Percentiles rank a stretch among this genome's conserved stretches.
Conservation (phyloP, 176 grass and related monocot species). For the Sorghum bicolor region Sorghum_bicolor_NCBIv3 NC_012873.2:62565001-62565500, state of each 20-base stretch:
- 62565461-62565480: not conserved
- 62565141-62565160: not conserved
- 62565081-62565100: constrained; percentile 8
- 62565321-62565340: not conserved
- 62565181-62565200: not conserved
- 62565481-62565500: not conserved
- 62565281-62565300: not conserved
- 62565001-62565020: not conserved
- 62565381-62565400: not conserved
- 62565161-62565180: not conserved
- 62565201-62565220: not conserved
- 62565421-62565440: not conserved
- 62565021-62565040: constrained; percentile 8
- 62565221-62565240: not conserved
- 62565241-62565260: not conserved
- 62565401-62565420: not conserved
- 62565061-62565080: not conserved
- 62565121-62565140: not conserved
- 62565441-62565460: not conserved
- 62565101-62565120: not conserved
- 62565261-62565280: not conserved
- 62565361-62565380: not conserved
- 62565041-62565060: not conserved
- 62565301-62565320: not conserved
- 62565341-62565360: not conserved